Conservation (phyloP, 805 yeast species). For the Schwanniomyces occidentalis region DNA sequence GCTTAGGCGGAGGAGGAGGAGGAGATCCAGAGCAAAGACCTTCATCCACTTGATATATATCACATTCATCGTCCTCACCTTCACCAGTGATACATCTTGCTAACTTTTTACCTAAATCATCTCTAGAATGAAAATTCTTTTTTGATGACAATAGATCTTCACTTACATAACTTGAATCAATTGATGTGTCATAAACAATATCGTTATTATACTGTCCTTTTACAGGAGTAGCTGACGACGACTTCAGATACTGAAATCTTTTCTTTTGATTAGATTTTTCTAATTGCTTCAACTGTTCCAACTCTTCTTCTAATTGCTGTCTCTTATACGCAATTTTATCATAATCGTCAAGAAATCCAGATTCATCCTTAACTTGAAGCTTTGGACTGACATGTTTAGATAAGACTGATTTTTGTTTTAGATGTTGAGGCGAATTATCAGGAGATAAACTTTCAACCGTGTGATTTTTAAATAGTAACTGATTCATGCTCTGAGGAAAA, state of each 20-base stretch:
- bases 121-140: slow-evolving; percentile 30
- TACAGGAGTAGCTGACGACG: too few species aligned
- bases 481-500: slow-evolving; percentile 3
- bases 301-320: slow-evolving; percentile 41
- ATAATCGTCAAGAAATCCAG: slow-evolving; percentile 14
- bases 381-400: not conserved
- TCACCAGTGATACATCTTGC: slow-evolving; percentile 22
- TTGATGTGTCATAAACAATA: slow-evolving; percentile 12
- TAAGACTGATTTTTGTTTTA: not conserved
- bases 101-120: slow-evolving; percentile 36
- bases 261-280: slow-evolving; percentile 18
- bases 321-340: slow-evolving; percentile 35
- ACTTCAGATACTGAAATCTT: slow-evolving; percentile 1
- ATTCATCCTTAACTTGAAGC: slow-evolving; percentile 2
- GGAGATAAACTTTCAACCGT: slow-evolving; percentile 29
- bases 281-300: slow-evolving; percentile 32
- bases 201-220: too few species aligned
- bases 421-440: slow-evolving; percentile 16
- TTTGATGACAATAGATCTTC: slow-evolving; percentile 37
- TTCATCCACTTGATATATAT: slow-evolving; percentile 14
- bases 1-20: slow-evolving; percentile 38
- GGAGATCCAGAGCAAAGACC: slow-evolving; percentile 14
- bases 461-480: slow-evolving; percentile 18
- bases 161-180: slow-evolving; percentile 31
- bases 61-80: slow-evolving; percentile 15